These are phyloP conservation scores for Paramyrothecium sp. DNA, from an alignment of 2,329 filamentous ascomycete genomes.

Conservation along the genomic window DNA sequence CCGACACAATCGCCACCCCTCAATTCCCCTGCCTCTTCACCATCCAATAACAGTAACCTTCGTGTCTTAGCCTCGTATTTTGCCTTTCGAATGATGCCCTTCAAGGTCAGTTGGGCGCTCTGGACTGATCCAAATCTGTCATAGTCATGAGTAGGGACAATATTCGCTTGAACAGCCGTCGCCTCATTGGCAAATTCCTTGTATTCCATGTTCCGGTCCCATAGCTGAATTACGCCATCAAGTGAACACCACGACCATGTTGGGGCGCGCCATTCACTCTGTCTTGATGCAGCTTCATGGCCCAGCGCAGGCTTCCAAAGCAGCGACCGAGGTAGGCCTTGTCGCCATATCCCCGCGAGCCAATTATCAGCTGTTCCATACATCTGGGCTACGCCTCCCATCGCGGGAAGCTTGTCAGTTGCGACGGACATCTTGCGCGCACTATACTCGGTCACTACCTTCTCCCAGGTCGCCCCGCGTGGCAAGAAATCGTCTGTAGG, in stretches of 20 bases:
- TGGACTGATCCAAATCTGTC: neutral
- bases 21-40: neutral
- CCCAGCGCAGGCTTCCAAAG: neutral
- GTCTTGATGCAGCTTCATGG: neutral
- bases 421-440: neutral
- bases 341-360: neutral
- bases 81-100: neutral
- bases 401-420: neutral
- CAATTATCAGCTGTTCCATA: neutral
- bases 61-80: neutral
- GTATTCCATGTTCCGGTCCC: neutral
- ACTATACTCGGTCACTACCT: neutral
- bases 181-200: neutral
- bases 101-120: neutral
- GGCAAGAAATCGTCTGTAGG: neutral
- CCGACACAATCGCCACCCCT: neutral
- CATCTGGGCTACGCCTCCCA: neutral
- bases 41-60: neutral
- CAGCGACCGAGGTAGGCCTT: neutral
- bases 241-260: neutral
- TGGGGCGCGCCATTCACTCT: neutral
- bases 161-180: neutral
- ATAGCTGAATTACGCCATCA: neutral
- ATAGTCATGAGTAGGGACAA: neutral
- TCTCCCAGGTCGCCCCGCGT: neutral